phyloP scores from a whole-genome alignment of 2,329 filamentous ascomycete genomes.

The Xylariaceae sp. region DNA sequence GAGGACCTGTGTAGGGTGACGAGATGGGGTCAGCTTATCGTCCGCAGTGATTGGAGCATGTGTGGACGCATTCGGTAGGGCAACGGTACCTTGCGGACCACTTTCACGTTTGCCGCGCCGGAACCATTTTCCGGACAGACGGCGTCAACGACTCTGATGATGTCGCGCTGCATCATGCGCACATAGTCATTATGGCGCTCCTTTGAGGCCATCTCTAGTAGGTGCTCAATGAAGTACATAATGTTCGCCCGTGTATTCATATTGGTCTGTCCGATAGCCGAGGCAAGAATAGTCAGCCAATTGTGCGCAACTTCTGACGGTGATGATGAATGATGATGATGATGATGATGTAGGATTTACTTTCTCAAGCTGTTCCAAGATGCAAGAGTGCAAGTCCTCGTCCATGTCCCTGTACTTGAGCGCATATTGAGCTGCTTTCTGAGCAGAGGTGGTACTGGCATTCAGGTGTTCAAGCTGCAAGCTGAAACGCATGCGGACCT shows the following conservation, averaged over 20 bases:
- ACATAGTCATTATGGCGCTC: constrained; percentile 77
- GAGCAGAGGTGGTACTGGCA: constrained; percentile 79
- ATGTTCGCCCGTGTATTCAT: constrained; percentile 98
- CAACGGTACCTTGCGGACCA: constrained; percentile 67
- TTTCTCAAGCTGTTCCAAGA: constrained; percentile 87
- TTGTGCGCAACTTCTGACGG: background rate
- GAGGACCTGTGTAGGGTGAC: constrained; percentile 49
- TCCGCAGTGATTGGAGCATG: background rate
- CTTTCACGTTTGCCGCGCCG: constrained; percentile 88
- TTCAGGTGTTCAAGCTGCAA: constrained; percentile 83
- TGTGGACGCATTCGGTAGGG: background rate
- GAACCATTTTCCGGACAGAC: constrained; percentile 83
- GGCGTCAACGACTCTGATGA: constrained; percentile 82
- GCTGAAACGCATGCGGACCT: constrained; percentile 97
- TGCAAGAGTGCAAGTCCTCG: constrained; percentile 95
- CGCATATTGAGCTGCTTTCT: constrained; percentile 92
- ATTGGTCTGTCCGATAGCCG: constrained; percentile 55
- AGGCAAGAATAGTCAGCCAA: constrained; percentile 5
- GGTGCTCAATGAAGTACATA: constrained; percentile 97
- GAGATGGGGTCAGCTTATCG: constrained; percentile 5
- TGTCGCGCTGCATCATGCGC: constrained; percentile 91
- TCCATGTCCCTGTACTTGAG: constrained; percentile 91
- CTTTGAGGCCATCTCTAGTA: constrained; percentile 77
- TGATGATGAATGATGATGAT: background rate
- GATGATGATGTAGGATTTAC: constrained; percentile 39